phyloP scores from a whole-genome alignment of 106 monocot species.

The Posidonia australis region DNA sequence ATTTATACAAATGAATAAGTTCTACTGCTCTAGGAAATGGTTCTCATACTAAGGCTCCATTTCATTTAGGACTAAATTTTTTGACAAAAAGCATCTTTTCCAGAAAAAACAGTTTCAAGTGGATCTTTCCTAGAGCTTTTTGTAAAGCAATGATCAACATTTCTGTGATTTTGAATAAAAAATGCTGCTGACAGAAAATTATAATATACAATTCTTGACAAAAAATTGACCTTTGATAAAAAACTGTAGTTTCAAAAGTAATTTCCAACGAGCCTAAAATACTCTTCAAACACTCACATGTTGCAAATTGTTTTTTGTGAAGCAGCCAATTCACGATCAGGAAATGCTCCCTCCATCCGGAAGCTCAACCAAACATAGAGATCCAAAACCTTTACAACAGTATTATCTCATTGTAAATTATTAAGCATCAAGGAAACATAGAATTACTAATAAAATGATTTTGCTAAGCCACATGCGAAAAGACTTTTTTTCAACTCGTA shows the following conservation, averaged over 20 bases:
- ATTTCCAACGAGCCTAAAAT: no score
- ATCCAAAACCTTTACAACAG: conserved; percentile 50
- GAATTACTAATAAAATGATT: no score
- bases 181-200: no score
- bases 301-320: conserved; percentile 91
- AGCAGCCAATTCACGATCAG: conserved; percentile 66
- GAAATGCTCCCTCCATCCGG: conserved; percentile 73
- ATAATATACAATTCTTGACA: no score
- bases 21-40: neutral
- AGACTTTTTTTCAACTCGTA: no score
- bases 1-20: neutral
- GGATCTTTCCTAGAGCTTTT: neutral
- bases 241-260: no score
- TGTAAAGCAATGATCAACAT: neutral
- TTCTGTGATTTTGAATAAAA: neutral
- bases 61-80: no score
- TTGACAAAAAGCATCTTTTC: no score
- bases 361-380: conserved; percentile 96
- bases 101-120: no score
- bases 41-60: neutral
- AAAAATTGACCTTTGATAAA: no score
- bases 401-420: neutral
- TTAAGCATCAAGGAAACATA: no score
- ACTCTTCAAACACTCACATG: conserved; percentile 45
- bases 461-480: no score